Evolutionary conservation across 1,139 yeast genomes (phyloP).

Genomic region (Debaryomyces coudertii): DNA sequence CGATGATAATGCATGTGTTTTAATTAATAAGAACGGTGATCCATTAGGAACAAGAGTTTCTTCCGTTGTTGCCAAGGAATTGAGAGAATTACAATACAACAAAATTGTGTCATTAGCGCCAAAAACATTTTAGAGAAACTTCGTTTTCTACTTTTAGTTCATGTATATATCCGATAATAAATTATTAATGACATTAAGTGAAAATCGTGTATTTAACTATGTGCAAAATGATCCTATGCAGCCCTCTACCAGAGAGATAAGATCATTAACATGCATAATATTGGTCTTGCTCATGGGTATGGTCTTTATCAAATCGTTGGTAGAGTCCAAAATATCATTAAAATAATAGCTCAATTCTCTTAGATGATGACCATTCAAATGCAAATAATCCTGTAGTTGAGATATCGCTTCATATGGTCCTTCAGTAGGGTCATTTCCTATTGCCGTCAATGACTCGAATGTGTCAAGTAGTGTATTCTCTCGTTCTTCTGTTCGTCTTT

Average conservation of each 20-base stretch:
- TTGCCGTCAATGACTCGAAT: neutral
- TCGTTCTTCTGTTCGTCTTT: neutral
- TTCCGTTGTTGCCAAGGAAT: constrained; percentile 90
- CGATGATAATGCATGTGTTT: constrained; percentile 96
- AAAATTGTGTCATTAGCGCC: constrained; percentile 93
- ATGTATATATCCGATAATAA: constrained; percentile 12
- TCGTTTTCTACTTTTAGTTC: constrained; percentile 1
- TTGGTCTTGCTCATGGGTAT: constrained; percentile 22
- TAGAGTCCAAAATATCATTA: constrained; percentile 19
- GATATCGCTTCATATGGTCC: neutral
- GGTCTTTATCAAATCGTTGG: constrained; percentile 20
- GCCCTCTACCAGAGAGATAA: constrained; percentile 28
- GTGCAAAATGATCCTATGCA: constrained; percentile 27
- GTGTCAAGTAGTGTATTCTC: neutral
- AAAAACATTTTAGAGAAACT: constrained; percentile 58
- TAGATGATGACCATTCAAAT: neutral
- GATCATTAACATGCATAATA: constrained; percentile 22
- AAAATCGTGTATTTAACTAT: constrained; percentile 2
- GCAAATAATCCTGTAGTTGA: constrained; percentile 1
- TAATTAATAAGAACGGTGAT: constrained; percentile 88
- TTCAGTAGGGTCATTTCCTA: neutral
- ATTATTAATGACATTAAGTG: neutral
- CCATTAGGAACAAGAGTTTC: constrained; percentile 94
- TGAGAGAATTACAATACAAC: constrained; percentile 79
- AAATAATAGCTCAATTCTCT: constrained; percentile 11